phyloP scores from a whole-genome alignment of 2,329 filamentous ascomycete genomes.

The Botrytis pseudocinerea region DNA sequence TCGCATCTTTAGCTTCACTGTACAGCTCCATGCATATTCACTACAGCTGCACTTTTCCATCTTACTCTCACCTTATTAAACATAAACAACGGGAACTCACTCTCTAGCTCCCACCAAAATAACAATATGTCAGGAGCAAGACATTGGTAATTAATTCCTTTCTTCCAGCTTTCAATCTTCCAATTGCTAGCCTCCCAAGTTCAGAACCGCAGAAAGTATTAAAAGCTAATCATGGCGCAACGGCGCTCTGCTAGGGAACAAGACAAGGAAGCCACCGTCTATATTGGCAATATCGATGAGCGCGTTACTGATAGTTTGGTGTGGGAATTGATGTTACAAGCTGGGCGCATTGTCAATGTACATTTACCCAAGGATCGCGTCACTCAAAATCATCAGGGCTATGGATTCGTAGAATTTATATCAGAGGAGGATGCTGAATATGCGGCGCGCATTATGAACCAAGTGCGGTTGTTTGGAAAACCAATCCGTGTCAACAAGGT shows the following conservation, averaged over 20 bases:
- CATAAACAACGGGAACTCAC: not conserved
- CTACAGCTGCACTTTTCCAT: not conserved
- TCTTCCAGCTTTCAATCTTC: not conserved
- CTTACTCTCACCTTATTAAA: not conserved
- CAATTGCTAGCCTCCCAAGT: not conserved
- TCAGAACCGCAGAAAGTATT: slow-evolving; percentile 3
- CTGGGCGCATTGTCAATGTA: slow-evolving; percentile 95
- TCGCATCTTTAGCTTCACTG: slow-evolving; percentile 24
- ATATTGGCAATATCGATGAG: slow-evolving; percentile 98
- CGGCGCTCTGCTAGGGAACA: slow-evolving; percentile 68
- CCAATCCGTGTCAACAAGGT: slow-evolving; percentile 95
- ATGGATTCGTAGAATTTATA: slow-evolving; percentile 98
- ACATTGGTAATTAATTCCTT: slow-evolving; percentile 63
- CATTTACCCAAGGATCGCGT: slow-evolving; percentile 98
- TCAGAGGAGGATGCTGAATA: slow-evolving; percentile 96
- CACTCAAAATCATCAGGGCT: slow-evolving; percentile 94
- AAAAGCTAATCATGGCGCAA: slow-evolving; percentile 34
- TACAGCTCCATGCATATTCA: slow-evolving; percentile 16
- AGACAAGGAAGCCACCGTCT: slow-evolving; percentile 97
- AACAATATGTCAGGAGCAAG: slow-evolving; percentile 49
- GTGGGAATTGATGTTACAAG: slow-evolving; percentile 98
- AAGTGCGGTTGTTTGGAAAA: slow-evolving; percentile 88
- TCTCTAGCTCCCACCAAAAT: not conserved
- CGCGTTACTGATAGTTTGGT: slow-evolving; percentile 86
- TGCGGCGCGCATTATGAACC: slow-evolving; percentile 94